These are phyloP conservation scores for Ampelomyces quisqualis DNA, from an alignment of 2,329 filamentous ascomycete genomes.

Conservation along the genomic window DNA sequence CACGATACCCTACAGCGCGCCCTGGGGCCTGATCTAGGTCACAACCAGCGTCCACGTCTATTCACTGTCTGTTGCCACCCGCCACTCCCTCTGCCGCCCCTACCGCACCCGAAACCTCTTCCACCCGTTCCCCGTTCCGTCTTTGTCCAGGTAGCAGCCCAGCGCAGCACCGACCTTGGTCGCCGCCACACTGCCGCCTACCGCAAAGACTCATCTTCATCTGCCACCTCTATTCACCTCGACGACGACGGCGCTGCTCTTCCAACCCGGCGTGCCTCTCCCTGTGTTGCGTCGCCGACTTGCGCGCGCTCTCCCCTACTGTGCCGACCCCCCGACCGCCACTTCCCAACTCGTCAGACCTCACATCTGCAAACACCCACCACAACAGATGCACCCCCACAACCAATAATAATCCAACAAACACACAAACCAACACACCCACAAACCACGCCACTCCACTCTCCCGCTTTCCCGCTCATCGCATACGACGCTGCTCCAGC, in stretches of 20 bases:
- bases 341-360: slow-evolving; percentile 33
- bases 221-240: slow-evolving; percentile 14
- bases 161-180: slow-evolving; percentile 28
- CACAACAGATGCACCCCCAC: slow-evolving; percentile 19
- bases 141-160: slow-evolving; percentile 31
- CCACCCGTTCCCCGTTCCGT: slow-evolving; percentile 19
- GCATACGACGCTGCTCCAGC: slow-evolving; percentile 28
- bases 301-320: slow-evolving; percentile 17
- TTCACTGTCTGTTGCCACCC: slow-evolving; percentile 21
- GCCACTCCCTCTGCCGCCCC: slow-evolving; percentile 11
- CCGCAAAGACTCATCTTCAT: slow-evolving; percentile 23
- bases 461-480: slow-evolving; percentile 1
- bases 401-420: slow-evolving; percentile 32
- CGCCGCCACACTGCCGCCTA: slow-evolving; percentile 34
- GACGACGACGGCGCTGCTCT: slow-evolving; percentile 20
- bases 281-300: slow-evolving; percentile 10
- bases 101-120: slow-evolving; percentile 11
- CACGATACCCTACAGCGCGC: slow-evolving; percentile 35
- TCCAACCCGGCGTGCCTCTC: slow-evolving; percentile 11
- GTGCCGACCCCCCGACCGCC: slow-evolving; percentile 27
- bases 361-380: slow-evolving; percentile 20
- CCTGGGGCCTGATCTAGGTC: slow-evolving; percentile 36
- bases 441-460: slow-evolving; percentile 9
- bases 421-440: slow-evolving; percentile 17
- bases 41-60: slow-evolving; percentile 18